Base-by-base conservation (phyloP, 1,284 basidiomycete genomes). In the Flammula alnicola region DNA sequence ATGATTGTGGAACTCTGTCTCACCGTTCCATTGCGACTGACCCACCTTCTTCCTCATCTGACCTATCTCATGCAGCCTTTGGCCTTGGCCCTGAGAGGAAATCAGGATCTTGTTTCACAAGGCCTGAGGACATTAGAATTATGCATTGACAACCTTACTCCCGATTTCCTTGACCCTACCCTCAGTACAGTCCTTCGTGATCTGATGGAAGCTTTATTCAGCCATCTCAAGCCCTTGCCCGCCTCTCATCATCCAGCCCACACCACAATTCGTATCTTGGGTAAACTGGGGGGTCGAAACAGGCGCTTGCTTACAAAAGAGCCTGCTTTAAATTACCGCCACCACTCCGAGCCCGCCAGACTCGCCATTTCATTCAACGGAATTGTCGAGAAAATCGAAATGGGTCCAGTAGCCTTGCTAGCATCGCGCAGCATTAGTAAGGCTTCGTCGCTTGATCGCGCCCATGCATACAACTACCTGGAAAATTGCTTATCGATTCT, bases 71-170 rank as follows among this genome's bases (percentile, higher is more conserved):
- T 99, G 96, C 91, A 94, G 61, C 97, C 97, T 0, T 80, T 99
- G 32, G 94, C 96, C 0, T 78, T 97, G 42, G 95, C 97, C 8
- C 76, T 99, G 38, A 87, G 91, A 54, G 95, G 94, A 17, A 83
- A 83, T 31, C 81, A 89, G 3, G 96, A 99, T 52, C 83, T 98
- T 41, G 91, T 99, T 50, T 90, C 93, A 36, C 97, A 99, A 74
- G 97, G 97, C 35, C 76, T 99, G 26, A 86, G 98, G 4, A 99
- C 97, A 0, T 82, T 99, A 51, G 98, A 99, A 70, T 79, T 99
- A n/a, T 99, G 96, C 72, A 98, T 99, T 66, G 98, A 99, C 76
- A 99, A 99, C 64, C 80, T 99, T 19, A 98, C 95, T 0, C 94
- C 95, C 14, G 97, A 99, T 67, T 99, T 99, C 77, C 80, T 99